phyloP scores from a whole-genome alignment of 495 filamentous ascomycete genomes.

The Penicillium soppii region DNA sequence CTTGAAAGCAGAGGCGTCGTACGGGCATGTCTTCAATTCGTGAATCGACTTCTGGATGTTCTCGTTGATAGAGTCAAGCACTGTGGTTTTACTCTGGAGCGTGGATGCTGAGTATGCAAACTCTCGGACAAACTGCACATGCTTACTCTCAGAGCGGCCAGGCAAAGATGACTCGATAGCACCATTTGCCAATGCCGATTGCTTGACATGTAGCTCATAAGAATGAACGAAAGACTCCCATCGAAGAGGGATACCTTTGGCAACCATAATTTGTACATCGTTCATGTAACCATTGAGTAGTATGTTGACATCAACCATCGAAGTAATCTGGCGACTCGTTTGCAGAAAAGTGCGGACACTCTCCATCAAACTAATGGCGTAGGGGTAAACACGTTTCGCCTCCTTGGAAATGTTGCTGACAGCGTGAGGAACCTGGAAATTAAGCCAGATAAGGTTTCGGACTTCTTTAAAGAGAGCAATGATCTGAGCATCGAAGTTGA shows the following conservation, averaged over 20 bases:
- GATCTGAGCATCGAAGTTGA: constrained; percentile 96
- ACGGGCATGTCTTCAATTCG: constrained; percentile 84
- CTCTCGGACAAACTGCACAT: constrained; percentile 93
- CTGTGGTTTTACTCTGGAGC: constrained; percentile 80
- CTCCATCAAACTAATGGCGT: constrained; percentile 97
- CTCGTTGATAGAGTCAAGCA: constrained; percentile 74
- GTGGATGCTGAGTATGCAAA: constrained; percentile 82
- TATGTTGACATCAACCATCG: constrained; percentile 82
- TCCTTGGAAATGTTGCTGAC: constrained; percentile 96
- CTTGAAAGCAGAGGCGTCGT: constrained; percentile 72
- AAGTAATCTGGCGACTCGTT: constrained; percentile 74
- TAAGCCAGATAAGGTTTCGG: constrained; percentile 91
- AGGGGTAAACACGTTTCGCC: constrained; percentile 94
- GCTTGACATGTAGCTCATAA: constrained; percentile 86
- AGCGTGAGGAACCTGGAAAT: constrained; percentile 86
- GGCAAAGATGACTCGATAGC: constrained; percentile 56
- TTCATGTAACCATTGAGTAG: constrained; percentile 88
- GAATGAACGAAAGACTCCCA: constrained; percentile 98
- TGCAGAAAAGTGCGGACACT: constrained; percentile 87
- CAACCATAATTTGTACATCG: constrained; percentile 75
- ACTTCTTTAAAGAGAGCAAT: constrained; percentile 99
- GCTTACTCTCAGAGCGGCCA: constrained; percentile 76
- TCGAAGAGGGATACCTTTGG: constrained; percentile 81
- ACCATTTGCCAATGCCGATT: constrained; percentile 58
- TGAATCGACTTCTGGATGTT: constrained; percentile 77